Base-by-base conservation (phyloP, 345 rosid species). In the Leavenworthia alabamica region DNA sequence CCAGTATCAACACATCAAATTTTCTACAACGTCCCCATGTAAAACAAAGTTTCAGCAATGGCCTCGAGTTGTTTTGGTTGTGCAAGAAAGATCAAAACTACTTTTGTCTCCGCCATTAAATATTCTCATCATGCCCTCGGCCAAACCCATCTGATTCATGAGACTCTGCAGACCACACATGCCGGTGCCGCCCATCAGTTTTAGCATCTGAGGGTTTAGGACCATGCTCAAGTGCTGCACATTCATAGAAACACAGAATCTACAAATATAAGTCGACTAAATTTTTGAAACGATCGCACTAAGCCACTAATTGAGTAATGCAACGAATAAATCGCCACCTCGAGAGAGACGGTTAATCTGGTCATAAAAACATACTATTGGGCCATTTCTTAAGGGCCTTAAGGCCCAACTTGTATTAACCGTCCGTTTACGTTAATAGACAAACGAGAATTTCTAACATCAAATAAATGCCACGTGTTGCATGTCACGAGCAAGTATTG, bases 401-500 rank as follows among this genome's bases (percentile, higher is more conserved):
- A 24, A 28, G 52, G 69, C 69, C 74, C 65, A 57, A 15, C 9
- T 39, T 1, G 13, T n/a, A 32, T 1, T 36, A 40, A 42, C 4
- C 37, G 16, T 28, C 12, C 17, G 26, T 16, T 16, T n/a, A 37
- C 13, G 16, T 36, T 9, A 0, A 3, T 7, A 4, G 2, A 5
- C 0, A 7, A 15, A 41, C 3, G 3, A 11, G 26, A 11, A 32
- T 3, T 1, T 19, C 16, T 58, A 20, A 2, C 4, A 12, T 47
- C 10, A 2, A 60, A 14, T 17, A 33, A 33, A 3, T 6, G 39
- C 54, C 67, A 60, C 53, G 62, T 27, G 42, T 13, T 62, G 52
- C 69, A 70, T 70, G 74, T 39, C 29, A 55, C 52, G 12, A 62
- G 49, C 17, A 16, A 40, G 33, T 0, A n/a, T 9, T 8, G 32